Evolutionary conservation across 2,329 filamentous ascomycete genomes (phyloP), one percentile per base, ranked within the genome.

Genomic region (Grosmannia huntii): DNA sequence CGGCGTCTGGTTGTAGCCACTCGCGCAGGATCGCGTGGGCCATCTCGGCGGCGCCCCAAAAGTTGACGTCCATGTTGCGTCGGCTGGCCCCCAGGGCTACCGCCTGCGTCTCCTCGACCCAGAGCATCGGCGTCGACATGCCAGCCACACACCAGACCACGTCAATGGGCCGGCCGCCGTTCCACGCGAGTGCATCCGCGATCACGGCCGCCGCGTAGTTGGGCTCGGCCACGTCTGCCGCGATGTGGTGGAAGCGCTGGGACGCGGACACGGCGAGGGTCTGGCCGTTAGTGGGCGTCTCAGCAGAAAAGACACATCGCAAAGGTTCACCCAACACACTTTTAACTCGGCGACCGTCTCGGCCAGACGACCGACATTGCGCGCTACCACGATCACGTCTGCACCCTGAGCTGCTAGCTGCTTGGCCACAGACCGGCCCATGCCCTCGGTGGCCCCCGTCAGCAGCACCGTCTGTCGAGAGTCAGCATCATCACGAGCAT

Each of bases 71-170:
- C 89, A 96, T 96, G 70, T 95, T 89, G 63, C 78, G 75, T 49
- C 86, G 81, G 63, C 90, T 75, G 12, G 79, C 80, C 9, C 83
- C 74, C 56, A 89, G 75, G 10, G 86, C 78, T 9, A 57, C 56
- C 12, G 59, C 61, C 46, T 23, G 36, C 46, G 83, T 83, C 61
- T 95, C 87, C 61, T 96, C 88, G 63, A 88, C 71, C 74, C 92
- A 95, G 61, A 95, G 85, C 41, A 82, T 79, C 0, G 91, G 91
- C 19, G 76, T 78, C 6, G 87, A 81, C 62, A 81, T 77, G 60
- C 92, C 92, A 3, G 92, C 92, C 55, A 90, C 81, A 68, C 89
- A 91, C 90, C 94, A 97, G 38, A 97, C 87, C 59, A 96, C 79
- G 68, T 97, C 92, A 0, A 89, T 89, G 31, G 84, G 71, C 27